Evolutionary conservation across 441 rosid genomes (phyloP).

Genomic region (Brassica balearica): DNA sequence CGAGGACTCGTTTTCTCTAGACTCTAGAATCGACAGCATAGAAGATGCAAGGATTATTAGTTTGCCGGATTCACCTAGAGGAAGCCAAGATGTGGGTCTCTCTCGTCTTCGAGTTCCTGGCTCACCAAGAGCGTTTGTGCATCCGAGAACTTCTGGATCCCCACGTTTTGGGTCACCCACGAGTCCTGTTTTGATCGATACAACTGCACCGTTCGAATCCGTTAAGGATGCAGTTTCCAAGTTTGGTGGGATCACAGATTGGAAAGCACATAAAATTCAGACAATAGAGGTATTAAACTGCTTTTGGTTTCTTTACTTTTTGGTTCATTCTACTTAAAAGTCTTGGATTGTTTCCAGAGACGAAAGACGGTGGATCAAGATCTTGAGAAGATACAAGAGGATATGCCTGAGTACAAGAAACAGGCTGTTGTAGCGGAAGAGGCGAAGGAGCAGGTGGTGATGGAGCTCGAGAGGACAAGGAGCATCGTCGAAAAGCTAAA

Average conservation of each 20-base stretch:
- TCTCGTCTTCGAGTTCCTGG: slow-evolving; percentile 41
- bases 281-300: slow-evolving; percentile 68
- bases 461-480: slow-evolving; percentile 79
- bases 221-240: slow-evolving; percentile 93
- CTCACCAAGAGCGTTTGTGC: slow-evolving; percentile 44
- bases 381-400: slow-evolving; percentile 69
- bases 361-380: slow-evolving; percentile 77
- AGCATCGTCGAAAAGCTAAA: slow-evolving; percentile 74
- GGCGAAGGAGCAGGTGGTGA: slow-evolving; percentile 58
- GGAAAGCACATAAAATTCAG: slow-evolving; percentile 90
- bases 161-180: slow-evolving; percentile 44
- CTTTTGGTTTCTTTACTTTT: background rate
- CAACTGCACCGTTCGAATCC: slow-evolving; percentile 88
- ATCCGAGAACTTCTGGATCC: slow-evolving; percentile 30
- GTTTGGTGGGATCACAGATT: slow-evolving; percentile 94
- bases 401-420: slow-evolving; percentile 69
- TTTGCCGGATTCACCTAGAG: slow-evolving; percentile 44
- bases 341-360: slow-evolving; percentile 48
- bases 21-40: slow-evolving; percentile 37
- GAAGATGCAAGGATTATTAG: slow-evolving; percentile 49
- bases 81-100: slow-evolving; percentile 31
- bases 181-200: slow-evolving; percentile 58
- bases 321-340: background rate
- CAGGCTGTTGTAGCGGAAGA: slow-evolving; percentile 67
- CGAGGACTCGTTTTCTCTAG: slow-evolving; percentile 43